These are phyloP conservation scores for Sugiyamaella marilandica DNA, from an alignment of 805 yeast genomes.

Conservation along the genomic window DNA sequence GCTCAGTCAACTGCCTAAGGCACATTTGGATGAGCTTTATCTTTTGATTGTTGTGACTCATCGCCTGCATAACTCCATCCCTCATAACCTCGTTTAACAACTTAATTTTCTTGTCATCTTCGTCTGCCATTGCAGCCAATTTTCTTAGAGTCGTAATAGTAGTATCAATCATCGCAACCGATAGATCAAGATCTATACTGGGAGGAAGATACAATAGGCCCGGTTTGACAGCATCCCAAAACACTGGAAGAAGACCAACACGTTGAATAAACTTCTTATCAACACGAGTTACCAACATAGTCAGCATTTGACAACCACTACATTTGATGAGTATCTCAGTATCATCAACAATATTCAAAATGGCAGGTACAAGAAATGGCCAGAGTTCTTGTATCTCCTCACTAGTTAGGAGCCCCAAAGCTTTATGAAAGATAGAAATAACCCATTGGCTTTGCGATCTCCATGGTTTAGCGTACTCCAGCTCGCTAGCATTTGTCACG, in stretches of 20 bases:
- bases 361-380: slow-evolving; percentile 30
- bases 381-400: slow-evolving; percentile 19
- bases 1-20: slow-evolving; percentile 11
- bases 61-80: slow-evolving; percentile 27
- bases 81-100: slow-evolving; percentile 23
- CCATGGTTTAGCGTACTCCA: slow-evolving; percentile 11
- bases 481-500: neutral
- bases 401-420: neutral
- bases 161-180: slow-evolving; percentile 22
- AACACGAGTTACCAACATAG: slow-evolving; percentile 10
- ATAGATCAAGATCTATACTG: slow-evolving; percentile 16
- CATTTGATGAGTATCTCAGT: slow-evolving; percentile 23
- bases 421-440: slow-evolving; percentile 1
- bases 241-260: slow-evolving; percentile 29
- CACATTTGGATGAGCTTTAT: slow-evolving; percentile 20
- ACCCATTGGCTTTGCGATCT: slow-evolving; percentile 4
- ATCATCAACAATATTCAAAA: slow-evolving; percentile 29
- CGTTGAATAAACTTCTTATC: slow-evolving; percentile 11
- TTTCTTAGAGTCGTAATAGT: slow-evolving; percentile 43
- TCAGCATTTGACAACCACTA: slow-evolving; percentile 22
- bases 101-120: slow-evolving; percentile 26
- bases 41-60: slow-evolving; percentile 23
- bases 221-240: slow-evolving; percentile 28
- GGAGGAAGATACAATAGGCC: slow-evolving; percentile 33
- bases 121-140: slow-evolving; percentile 27